phyloP scores from a whole-genome alignment of 1,284 basidiomycete genomes.

The Neolentinus lepideus region DNA sequence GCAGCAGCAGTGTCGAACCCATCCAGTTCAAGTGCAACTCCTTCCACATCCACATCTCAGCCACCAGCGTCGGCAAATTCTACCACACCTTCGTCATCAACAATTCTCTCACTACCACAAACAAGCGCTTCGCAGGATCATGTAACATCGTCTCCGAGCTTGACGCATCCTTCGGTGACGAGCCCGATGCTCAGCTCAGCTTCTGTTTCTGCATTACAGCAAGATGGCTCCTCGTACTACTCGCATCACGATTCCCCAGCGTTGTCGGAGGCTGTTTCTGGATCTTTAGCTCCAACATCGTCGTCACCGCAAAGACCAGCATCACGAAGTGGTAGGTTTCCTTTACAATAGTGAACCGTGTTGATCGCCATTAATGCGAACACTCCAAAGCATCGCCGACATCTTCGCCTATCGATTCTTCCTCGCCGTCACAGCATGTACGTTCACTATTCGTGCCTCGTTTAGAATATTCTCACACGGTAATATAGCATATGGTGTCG shows the following conservation, averaged over 20 bases:
- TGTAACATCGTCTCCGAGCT: constrained; percentile 61
- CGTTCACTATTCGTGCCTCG: background rate
- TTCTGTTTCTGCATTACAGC: constrained; percentile 57
- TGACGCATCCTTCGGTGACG: constrained; percentile 73
- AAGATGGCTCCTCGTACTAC: constrained; percentile 65
- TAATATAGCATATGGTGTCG: constrained; percentile 8
- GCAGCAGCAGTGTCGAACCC: constrained; percentile 64
- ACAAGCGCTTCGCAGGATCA: constrained; percentile 35
- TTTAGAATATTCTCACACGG: background rate
- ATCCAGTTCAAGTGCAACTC: constrained; percentile 10
- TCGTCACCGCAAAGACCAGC: constrained; percentile 44
- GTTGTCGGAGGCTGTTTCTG: constrained; percentile 59
- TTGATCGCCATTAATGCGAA: no score
- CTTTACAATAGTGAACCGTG: background rate
- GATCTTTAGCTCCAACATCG: constrained; percentile 44
- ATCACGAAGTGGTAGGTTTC: constrained; percentile 14
- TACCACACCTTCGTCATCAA: constrained; percentile 8
- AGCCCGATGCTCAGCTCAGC: constrained; percentile 75
- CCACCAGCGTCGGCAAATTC: constrained; percentile 12
- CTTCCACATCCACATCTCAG: constrained; percentile 9
- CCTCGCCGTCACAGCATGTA: background rate
- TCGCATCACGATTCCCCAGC: constrained; percentile 57
- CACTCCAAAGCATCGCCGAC: background rate
- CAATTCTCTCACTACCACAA: constrained; percentile 24
- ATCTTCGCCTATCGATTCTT: background rate